These are phyloP conservation scores for Taxillus chinensis DNA, from an alignment of 164 flowering plant species.

Conservation along the genomic window DNA sequence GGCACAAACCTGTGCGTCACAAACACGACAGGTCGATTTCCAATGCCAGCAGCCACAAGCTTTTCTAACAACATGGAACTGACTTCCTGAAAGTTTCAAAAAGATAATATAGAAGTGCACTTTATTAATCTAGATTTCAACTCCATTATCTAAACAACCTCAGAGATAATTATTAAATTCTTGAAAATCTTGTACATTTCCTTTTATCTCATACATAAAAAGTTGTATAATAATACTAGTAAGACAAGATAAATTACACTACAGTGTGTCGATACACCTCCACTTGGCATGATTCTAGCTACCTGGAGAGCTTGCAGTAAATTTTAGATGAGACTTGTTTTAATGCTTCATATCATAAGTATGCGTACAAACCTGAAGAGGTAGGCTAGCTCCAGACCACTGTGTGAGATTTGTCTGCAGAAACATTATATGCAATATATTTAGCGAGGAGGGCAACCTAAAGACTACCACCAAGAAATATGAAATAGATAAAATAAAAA, in stretches of 20 bases:
- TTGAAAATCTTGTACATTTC: no score
- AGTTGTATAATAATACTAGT: no score
- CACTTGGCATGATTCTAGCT: no score
- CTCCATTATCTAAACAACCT: no score
- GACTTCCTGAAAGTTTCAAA: slow-evolving; percentile 61
- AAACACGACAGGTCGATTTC: slow-evolving; percentile 87
- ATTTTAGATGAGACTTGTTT: no score
- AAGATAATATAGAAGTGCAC: background rate
- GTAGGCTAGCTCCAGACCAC: slow-evolving; percentile 98
- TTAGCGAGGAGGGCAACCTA: background rate
- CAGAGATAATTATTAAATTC: no score
- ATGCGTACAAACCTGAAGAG: slow-evolving; percentile 73
- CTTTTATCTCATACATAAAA: no score
- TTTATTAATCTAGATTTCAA: no score
- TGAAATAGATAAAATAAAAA: background rate
- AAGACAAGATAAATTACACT: no score
- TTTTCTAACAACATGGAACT: slow-evolving; percentile 81
- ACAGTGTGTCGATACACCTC: no score
- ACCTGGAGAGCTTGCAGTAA: no score
- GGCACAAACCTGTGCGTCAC: slow-evolving; percentile 76
- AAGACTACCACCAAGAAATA: background rate
- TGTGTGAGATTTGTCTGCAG: slow-evolving; percentile 94
- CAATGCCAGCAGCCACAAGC: slow-evolving; percentile 93
- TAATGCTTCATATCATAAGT: no score
- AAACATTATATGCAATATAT: slow-evolving; percentile 17